Evolutionary conservation across 1,139 yeast genomes (phyloP).

Genomic region (Pneumocystis oryctolagi): DNA sequence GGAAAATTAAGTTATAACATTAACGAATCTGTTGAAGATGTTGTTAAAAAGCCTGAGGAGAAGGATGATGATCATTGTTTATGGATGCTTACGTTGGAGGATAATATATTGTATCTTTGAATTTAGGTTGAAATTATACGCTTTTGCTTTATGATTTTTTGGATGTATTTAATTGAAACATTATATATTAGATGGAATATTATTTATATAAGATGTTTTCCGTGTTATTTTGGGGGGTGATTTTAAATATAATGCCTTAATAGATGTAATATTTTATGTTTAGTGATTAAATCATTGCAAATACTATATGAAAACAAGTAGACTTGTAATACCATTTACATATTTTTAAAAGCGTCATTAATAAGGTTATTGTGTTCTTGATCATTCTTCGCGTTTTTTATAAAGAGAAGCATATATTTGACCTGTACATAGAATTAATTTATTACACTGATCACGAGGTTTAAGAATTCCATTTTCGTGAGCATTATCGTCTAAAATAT

Average conservation of each 20-base stretch:
- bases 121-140: neutral
- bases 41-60: neutral
- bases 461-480: constrained; percentile 47
- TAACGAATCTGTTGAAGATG: neutral
- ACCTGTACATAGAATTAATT: constrained; percentile 72
- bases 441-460: constrained; percentile 72
- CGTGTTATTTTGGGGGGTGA: neutral
- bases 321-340: neutral
- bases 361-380: constrained; percentile 84
- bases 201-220: neutral
- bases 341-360: constrained; percentile 44
- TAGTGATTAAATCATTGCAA: too few species aligned
- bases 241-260: neutral
- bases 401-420: constrained; percentile 88
- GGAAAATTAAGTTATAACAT: neutral
- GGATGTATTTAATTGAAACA: neutral
- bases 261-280: too few species aligned
- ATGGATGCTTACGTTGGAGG: neutral
- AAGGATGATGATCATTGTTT: neutral
- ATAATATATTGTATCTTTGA: neutral
- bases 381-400: constrained; percentile 62
- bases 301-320: neutral
- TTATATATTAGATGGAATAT: neutral
- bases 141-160: neutral
- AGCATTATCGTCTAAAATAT: constrained; percentile 88